Base-by-base conservation (phyloP, 2,329 filamentous ascomycete genomes). In the Calycina herbarum region DNA sequence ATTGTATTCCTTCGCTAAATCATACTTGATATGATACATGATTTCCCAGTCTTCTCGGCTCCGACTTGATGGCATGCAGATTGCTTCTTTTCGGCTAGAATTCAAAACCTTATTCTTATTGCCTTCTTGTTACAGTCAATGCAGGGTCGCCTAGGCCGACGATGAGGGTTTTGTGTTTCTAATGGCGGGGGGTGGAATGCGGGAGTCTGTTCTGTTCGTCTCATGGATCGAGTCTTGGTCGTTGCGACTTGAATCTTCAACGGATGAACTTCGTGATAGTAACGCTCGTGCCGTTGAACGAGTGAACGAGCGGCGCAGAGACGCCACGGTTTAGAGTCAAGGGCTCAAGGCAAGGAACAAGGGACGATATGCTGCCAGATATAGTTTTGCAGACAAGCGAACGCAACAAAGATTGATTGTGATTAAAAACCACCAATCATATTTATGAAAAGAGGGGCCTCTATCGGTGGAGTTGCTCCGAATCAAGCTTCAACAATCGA, bases 161-260 rank as follows among this genome's bases (percentile, higher is more conserved):
- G 38, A 13, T 13, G 38, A 40, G 38, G 10, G 38, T 17, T 40
- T 17, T 40, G 38, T 15, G 20, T 54, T 51, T 54, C 2, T 10
- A 24, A 24, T 27, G 24, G 48, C 11, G n/a, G 48, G 48, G 27
- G 48, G 48, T 40, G 13, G 38, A 5, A 15, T 17, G 38, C 48
- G 48, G 48, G 48, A 54, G 48, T 54, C 48, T 54, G 48, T 54
- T 54, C 48, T 54, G 48, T 54, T 24, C 48, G 20, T 54, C 20
- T 54, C 48, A 24, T 54, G 48, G 48, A 54, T 5, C 48, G 48
- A 54, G 20, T 54, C 48, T 54, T 54, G 48, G 27, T 54, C 20
- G 20, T 54, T 54, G 48, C 48, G 48, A 17, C 48, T 24, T 20
- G 42, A 48, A 20, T 24, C 20, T 48, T 24, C 45, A 51, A 51